Evolutionary conservation across 495 filamentous ascomycete genomes (phyloP), one percentile per base, ranked within the genome.

Genomic region (Hypoxylon lenormandii): DNA sequence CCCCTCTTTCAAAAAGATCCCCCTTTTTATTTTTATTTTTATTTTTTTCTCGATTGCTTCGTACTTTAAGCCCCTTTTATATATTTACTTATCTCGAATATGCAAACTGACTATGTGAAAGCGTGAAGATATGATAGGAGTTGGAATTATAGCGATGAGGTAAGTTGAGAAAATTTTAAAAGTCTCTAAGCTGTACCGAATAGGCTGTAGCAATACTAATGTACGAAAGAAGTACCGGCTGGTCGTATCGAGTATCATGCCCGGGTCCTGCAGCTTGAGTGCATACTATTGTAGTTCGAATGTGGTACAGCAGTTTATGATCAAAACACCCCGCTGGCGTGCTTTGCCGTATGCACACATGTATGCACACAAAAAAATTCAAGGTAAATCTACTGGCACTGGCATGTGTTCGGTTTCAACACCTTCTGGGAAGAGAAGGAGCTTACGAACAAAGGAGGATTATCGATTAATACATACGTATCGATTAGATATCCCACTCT

Each of bases 1-100:
- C 65, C 65, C 65, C 65, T 69, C 66, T 58, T 38, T 51, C 28
- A 21, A 38, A 42, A 51, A 21, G 52, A 12, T 49, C 66, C 66
- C 50, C n/a, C n/a, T n/a, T n/a, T n/a, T n/a, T n/a, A n/a, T 55
- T 69, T 64, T 48, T 59, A 48, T 54, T 50, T 64, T 60, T 5
- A 4, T 33, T 33, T 33, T 33, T 33, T 33, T 8, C 10, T 7
- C 30, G 30, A 33, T 43, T 21, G 38, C 38, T 15, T 36, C 58
- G 38, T 33, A 38, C 4, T 38, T 38, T 13, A 33, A 33, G 10
- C 30, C 30, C 30, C 30, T 33, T 33, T 33, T 7, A 8, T 26
- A 2, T 26, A 4, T 11, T 11, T 33, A 33, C 30, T 33, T 5
- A 33, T 26, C 23, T 26, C 23, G 30, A 11, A 33, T 33, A 11